A percentile compares a stretch with the other conserved stretches of the same genome.
phyloP scores from a whole-genome alignment of 2,329 filamentous ascomycete species.

The Fusarium coicis region DNA sequence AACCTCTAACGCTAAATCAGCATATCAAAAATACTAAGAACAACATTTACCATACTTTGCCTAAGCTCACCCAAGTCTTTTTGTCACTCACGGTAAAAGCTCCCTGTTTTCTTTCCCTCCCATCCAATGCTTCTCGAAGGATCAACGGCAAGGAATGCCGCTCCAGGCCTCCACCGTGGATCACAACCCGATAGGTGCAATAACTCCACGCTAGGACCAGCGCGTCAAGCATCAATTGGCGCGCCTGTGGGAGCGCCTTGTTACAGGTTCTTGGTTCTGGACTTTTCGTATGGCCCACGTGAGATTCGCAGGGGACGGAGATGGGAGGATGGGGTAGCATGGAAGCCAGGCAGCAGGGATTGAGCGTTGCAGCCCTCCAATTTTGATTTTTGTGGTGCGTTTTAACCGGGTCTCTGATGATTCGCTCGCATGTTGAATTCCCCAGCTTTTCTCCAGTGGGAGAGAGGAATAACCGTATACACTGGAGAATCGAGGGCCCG shows the following conservation, averaged over 20 bases:
- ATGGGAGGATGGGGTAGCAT: not conserved
- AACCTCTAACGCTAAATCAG: accelerated
- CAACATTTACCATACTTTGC: no score
- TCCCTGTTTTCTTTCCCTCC: no score
- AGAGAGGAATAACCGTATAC: slow-evolving; percentile 20
- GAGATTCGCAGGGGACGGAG: slow-evolving; percentile 6
- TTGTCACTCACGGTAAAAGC: accelerated
- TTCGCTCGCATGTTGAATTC: slow-evolving; percentile 10
- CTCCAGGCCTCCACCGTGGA: not conserved
- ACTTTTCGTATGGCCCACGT: slow-evolving; percentile 6
- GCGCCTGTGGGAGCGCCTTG: slow-evolving; percentile 3
- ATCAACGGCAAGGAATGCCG: slow-evolving; percentile 27
- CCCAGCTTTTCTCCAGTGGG: slow-evolving; percentile 24
- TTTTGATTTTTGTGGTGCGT: not conserved
- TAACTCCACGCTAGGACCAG: slow-evolving; percentile 1
- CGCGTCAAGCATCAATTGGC: slow-evolving; percentile 5
- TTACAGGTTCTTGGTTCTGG: slow-evolving; percentile 6
- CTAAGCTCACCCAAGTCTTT: not conserved
- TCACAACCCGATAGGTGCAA: slow-evolving; percentile 21
- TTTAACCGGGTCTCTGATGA: slow-evolving; percentile 13
- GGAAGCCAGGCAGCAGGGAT: not conserved
- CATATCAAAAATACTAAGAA: accelerated
- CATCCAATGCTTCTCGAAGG: slow-evolving; percentile 8
- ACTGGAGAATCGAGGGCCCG: slow-evolving; percentile 6
- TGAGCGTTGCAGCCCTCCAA: slow-evolving; percentile 18